Conservation (phyloP, 306 rosid species). For the Medicago lupulina region DNA sequence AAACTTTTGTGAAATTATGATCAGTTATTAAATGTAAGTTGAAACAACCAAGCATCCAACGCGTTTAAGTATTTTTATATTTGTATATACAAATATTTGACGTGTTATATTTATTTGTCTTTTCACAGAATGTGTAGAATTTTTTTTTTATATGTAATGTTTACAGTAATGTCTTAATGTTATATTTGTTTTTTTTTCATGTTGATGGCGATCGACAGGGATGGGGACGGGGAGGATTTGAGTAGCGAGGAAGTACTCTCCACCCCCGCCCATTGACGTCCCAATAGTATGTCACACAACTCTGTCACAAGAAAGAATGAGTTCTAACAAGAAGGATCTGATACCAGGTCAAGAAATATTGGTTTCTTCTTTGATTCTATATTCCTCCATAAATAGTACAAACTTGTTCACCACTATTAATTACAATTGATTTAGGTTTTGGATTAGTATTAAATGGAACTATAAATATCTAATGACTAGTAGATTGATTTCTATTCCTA, state of each 20-base stretch:
- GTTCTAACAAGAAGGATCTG: background rate
- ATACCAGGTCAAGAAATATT: background rate
- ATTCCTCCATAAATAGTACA: background rate
- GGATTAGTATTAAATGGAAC: background rate
- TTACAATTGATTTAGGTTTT: background rate
- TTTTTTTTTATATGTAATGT: too few relatives aligned
- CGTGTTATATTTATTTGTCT: too few relatives aligned
- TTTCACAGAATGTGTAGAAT: too few relatives aligned
- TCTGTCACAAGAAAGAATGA: background rate
- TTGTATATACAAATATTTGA: too few relatives aligned
- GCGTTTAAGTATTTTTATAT: conserved; percentile 5
- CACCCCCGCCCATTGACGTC: too few relatives aligned
- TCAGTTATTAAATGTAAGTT: conserved; percentile 34
- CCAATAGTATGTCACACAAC: background rate
- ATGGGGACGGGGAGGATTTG: too few relatives aligned
- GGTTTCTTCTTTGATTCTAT: background rate
- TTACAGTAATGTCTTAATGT: too few relatives aligned
- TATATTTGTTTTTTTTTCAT: too few relatives aligned
- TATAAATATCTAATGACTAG: background rate
- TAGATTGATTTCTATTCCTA: background rate
- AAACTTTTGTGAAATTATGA: conserved; percentile 17
- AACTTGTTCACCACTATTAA: background rate
- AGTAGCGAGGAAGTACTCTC: too few relatives aligned
- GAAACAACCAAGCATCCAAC: conserved; percentile 36
- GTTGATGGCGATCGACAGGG: too few relatives aligned